Conservation (phyloP, 2,329 filamentous ascomycete genomes). For the Diaporthe ampelina region DNA sequence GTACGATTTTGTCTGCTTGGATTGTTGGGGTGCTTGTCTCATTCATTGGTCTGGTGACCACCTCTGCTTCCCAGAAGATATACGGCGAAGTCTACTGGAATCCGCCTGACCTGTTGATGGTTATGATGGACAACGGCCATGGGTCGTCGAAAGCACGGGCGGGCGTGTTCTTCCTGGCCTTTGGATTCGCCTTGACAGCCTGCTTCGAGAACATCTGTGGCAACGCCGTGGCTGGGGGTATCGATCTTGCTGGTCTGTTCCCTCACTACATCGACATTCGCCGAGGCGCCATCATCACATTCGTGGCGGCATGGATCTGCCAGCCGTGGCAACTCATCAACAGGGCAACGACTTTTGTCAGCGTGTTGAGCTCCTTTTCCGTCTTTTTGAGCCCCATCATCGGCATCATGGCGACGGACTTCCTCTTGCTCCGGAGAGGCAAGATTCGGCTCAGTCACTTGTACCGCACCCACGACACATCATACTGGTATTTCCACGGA, state of each 20-base stretch:
- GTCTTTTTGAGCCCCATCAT: conserved; percentile 56
- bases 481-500: conserved; percentile 60
- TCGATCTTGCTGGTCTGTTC: conserved; percentile 44
- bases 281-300: conserved; percentile 49
- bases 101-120: conserved; percentile 58
- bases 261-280: conserved; percentile 50
- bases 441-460: conserved; percentile 53
- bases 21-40: conserved; percentile 57
- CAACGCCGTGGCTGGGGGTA: conserved; percentile 49
- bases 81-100: conserved; percentile 63
- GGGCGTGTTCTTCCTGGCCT: conserved; percentile 49
- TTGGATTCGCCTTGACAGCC: conserved; percentile 56
- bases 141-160: conserved; percentile 51
- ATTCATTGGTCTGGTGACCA: conserved; percentile 58
- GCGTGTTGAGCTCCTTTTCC: conserved; percentile 55
- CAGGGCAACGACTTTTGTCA: conserved; percentile 48
- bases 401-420: conserved; percentile 55
- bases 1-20: conserved; percentile 56
- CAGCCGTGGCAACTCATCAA: conserved; percentile 52
- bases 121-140: conserved; percentile 59
- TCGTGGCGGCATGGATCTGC: conserved; percentile 48
- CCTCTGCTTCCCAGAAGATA: conserved; percentile 58
- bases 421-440: conserved; percentile 52
- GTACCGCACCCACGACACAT: conserved; percentile 51
- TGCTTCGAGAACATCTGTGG: conserved; percentile 59